Evolutionary conservation across 2,329 filamentous ascomycete species (phyloP).

Genomic region (Fusarium falciforme): DNA sequence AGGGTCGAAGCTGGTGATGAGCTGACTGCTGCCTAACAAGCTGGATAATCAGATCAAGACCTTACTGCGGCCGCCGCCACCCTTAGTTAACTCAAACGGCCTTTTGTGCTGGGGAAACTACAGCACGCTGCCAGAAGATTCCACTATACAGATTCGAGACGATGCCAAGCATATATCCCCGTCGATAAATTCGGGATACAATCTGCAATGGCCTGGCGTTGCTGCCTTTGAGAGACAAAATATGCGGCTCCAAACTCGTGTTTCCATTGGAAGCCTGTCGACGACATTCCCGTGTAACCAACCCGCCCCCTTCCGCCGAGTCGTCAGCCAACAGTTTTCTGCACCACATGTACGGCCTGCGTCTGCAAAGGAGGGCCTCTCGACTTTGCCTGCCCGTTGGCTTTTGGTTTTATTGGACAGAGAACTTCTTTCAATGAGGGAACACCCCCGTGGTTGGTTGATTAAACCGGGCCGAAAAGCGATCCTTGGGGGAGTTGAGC

Average conservation of each 20-base stretch:
- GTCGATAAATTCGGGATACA: not conserved
- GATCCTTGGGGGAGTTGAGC: not conserved
- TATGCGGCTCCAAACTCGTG: not conserved
- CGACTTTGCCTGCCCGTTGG: not conserved
- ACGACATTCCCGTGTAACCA: not conserved
- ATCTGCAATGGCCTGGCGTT: no score
- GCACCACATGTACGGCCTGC: not conserved
- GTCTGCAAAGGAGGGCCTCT: not conserved
- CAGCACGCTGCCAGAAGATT: not conserved
- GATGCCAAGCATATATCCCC: not conserved
- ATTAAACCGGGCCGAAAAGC: not conserved
- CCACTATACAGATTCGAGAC: not conserved
- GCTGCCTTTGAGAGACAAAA: not conserved
- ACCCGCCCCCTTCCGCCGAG: not conserved
- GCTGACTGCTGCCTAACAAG: constrained; percentile 5
- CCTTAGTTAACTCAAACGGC: not conserved
- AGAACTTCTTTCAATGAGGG: not conserved
- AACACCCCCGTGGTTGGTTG: not conserved
- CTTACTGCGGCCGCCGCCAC: not conserved
- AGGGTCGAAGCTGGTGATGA: not conserved
- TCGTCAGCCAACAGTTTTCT: not conserved
- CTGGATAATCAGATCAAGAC: not conserved
- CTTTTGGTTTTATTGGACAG: not conserved
- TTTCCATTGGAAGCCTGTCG: not conserved
- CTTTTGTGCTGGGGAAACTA: not conserved